These are phyloP conservation scores for Mentha longifolia DNA, from an alignment of 257 asterid genomes.

Conservation along the genomic window DNA sequence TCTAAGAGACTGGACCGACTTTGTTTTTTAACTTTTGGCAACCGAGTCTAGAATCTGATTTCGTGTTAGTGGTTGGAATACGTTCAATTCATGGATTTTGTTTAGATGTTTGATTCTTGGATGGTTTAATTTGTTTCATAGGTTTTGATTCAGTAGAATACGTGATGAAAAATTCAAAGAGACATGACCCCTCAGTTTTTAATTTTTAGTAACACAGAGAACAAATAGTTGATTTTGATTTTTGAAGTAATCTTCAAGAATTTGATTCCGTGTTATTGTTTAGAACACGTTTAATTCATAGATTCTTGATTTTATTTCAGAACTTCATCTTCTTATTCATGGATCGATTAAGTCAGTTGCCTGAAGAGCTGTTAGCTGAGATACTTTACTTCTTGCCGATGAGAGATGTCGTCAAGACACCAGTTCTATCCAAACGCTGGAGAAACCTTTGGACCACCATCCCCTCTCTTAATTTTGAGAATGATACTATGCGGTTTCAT, in stretches of 20 bases:
- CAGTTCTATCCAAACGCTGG: not conserved
- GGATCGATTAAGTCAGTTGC: not conserved
- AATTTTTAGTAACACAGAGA: not conserved
- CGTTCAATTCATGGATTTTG: no score
- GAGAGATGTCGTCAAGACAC: not conserved
- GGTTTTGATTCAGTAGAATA: no score
- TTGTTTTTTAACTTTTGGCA: no score
- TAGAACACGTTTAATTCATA: not conserved
- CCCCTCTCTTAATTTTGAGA: not conserved
- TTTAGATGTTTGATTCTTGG: no score
- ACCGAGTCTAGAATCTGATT: no score
- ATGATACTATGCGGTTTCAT: not conserved
- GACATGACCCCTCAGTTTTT: not conserved
- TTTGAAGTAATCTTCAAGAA: not conserved
- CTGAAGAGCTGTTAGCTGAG: not conserved
- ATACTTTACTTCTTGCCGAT: not conserved
- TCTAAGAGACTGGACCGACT: no score
- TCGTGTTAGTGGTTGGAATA: no score
- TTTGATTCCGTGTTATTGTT: not conserved
- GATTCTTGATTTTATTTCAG: conserved; percentile 6
- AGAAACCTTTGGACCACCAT: not conserved
- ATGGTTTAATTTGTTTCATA: no score
- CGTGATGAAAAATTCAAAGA: no score
- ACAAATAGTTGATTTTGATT: not conserved
- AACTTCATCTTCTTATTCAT: not conserved